Percentiles rank a stretch among this genome's conserved stretches.
These are phyloP conservation scores for Penicillium samsonianum DNA, from an alignment of 495 filamentous ascomycete species.

Conservation along the genomic window DNA sequence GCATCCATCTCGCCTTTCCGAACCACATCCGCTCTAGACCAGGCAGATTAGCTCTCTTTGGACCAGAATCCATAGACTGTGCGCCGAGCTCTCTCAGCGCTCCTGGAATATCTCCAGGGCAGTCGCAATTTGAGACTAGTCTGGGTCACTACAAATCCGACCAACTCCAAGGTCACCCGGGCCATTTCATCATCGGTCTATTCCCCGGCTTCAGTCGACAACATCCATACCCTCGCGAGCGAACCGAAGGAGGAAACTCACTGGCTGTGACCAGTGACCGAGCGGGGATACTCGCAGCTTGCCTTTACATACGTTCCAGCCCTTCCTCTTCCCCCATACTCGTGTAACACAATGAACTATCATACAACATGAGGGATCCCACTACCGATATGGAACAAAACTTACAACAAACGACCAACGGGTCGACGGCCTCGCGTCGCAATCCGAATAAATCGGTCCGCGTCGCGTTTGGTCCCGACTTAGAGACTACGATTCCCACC, in stretches of 20 bases:
- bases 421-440: slow-evolving; percentile 38
- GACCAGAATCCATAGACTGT: slow-evolving; percentile 12
- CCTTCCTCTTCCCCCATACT: slow-evolving; percentile 13
- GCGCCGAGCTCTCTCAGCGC: slow-evolving; percentile 11
- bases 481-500: slow-evolving; percentile 46
- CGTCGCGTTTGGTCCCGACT: slow-evolving; percentile 48
- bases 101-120: slow-evolving; percentile 11
- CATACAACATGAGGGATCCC: slow-evolving; percentile 45
- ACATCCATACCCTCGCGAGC: neutral
- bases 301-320: slow-evolving; percentile 12
- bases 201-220: slow-evolving; percentile 4
- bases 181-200: slow-evolving; percentile 10
- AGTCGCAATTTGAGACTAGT: slow-evolving; percentile 6
- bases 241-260: neutral
- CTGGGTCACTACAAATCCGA: neutral
- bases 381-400: slow-evolving; percentile 43
- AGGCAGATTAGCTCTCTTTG: slow-evolving; percentile 9
- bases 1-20: slow-evolving; percentile 21
- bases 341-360: slow-evolving; percentile 40
- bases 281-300: slow-evolving; percentile 13
- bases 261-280: neutral
- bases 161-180: neutral
- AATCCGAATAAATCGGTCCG: slow-evolving; percentile 41
- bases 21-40: slow-evolving; percentile 14
- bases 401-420: slow-evolving; percentile 31